Evolutionary conservation across 495 filamentous ascomycete species (phyloP).

Genomic region (Neurospora sp.): DNA sequence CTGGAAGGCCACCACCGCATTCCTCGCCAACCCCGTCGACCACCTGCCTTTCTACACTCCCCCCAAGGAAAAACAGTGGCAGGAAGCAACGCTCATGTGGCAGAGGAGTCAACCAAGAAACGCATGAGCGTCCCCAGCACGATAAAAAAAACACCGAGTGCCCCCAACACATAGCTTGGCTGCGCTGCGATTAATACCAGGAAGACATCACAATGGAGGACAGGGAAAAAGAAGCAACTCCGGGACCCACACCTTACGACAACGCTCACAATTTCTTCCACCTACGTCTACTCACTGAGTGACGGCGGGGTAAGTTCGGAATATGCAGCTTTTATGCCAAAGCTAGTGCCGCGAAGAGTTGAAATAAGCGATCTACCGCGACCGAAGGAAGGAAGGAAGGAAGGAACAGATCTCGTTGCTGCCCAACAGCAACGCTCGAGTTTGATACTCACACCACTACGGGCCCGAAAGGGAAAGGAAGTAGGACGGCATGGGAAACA

Average conservation of each 20-base stretch:
- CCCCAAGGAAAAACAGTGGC: neutral
- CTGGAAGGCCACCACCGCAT: neutral
- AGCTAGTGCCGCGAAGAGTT: neutral
- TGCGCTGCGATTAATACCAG: neutral
- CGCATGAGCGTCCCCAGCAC: neutral
- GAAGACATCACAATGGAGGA: neutral
- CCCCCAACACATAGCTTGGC: neutral
- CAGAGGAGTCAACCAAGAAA: neutral
- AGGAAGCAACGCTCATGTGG: neutral
- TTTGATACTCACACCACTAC: neutral
- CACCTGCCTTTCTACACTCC: neutral
- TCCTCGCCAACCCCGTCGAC: neutral
- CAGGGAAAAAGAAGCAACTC: neutral
- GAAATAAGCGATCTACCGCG: too few species aligned
- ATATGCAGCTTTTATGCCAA: neutral
- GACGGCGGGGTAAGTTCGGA: neutral
- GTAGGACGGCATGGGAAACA: neutral
- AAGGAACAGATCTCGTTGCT: too few species aligned
- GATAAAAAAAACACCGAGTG: neutral
- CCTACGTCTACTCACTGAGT: neutral
- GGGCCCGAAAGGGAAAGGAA: neutral
- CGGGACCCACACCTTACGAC: neutral
- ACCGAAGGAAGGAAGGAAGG: too few species aligned
- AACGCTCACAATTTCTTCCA: neutral
- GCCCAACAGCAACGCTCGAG: neutral